Conservation (phyloP, 257 asterid genomes). For the Salvia splendens region DNA sequence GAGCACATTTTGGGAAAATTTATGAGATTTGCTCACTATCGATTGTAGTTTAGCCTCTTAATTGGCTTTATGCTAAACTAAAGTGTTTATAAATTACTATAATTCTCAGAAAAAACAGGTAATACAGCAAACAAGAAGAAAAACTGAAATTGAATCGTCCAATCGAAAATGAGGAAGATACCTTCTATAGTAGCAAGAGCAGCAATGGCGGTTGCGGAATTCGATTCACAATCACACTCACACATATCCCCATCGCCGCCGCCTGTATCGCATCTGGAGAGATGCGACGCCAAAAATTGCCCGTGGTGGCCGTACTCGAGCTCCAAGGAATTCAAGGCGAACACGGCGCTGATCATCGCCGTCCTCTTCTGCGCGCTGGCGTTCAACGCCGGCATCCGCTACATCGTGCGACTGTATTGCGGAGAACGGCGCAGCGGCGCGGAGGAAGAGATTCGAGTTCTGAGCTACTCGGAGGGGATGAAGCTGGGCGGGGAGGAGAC, state of each 20-base stretch:
- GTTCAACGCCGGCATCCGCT: conserved; percentile 49
- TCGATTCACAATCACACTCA: conserved; percentile 23
- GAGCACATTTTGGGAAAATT: neutral
- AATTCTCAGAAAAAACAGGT: too few relatives aligned
- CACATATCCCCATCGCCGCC: conserved; percentile 36
- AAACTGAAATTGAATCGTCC: neutral
- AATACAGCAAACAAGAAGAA: too few relatives aligned
- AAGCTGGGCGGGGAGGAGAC: conserved; percentile 45
- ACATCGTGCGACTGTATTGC: conserved; percentile 40
- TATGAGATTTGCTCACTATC: neutral
- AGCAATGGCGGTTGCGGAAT: conserved; percentile 39
- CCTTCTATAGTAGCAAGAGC: conserved; percentile 28
- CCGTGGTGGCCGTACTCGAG: conserved; percentile 72
- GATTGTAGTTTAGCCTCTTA: neutral
- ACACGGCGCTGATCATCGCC: conserved; percentile 52
- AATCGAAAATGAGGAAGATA: conserved; percentile 35
- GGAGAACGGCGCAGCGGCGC: conserved; percentile 30
- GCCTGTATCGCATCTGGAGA: conserved; percentile 35
- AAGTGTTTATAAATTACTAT: neutral
- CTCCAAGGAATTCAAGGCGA: conserved; percentile 57
- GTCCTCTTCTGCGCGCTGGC: conserved; percentile 52
- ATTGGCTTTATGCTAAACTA: neutral
- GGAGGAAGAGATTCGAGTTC: conserved; percentile 16
- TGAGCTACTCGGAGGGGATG: conserved; percentile 46
- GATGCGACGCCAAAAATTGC: conserved; percentile 47